Evolutionary conservation across 139 green algal genomes (phyloP), one percentile per base, ranked within the genome.

Genomic region (Nannochloris sp.): DNA sequence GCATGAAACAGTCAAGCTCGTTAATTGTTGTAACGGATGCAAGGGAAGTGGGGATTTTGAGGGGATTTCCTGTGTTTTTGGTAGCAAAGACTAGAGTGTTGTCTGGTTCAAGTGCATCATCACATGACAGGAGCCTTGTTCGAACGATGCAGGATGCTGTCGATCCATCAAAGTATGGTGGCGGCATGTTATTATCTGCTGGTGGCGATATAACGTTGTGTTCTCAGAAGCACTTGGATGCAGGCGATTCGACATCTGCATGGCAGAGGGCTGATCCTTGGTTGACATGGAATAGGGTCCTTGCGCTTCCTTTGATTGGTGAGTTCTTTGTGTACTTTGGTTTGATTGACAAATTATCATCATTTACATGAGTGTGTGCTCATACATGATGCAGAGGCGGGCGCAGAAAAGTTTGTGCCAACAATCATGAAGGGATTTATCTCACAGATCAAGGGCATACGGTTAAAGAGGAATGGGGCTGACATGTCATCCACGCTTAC

Each of bases 211-310:
- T 88, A 48, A 95, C 88, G 5, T 74, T 90, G 25, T 84, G 70
- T 3, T 51, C 80, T 68, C 87, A 95, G 78, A 75, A 72, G n/a
- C 69, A 61, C 21, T 61, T 78, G 27, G 48, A 51, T n/a, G 46
- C 73, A 16, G 4, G 16, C 14, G 61, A 55, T 5, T 14, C 44
- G 12, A 29, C 69, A 34, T 57, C 62, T 15, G 54, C 72, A 5
- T 70, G 65, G 36, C 57, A 58, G 21, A 62, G 78, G 12, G 81
- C 87, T 3, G 79, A 88, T 51, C 34, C 27, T 4, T 63, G 68
- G 12, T 89, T 91, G 69, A 88, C 82, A 66, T 95, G 83, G 82
- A 95, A 94, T 73, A 46, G 60, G 0, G 16, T 64, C 14, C 71
- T 93, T 54, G 57, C 79, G 0, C 16, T 51, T 62, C 81, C 80